Evolutionary conservation across 192 early-diverging fungal genomes (phyloP).

Genomic region (Coemansia sp.): DNA sequence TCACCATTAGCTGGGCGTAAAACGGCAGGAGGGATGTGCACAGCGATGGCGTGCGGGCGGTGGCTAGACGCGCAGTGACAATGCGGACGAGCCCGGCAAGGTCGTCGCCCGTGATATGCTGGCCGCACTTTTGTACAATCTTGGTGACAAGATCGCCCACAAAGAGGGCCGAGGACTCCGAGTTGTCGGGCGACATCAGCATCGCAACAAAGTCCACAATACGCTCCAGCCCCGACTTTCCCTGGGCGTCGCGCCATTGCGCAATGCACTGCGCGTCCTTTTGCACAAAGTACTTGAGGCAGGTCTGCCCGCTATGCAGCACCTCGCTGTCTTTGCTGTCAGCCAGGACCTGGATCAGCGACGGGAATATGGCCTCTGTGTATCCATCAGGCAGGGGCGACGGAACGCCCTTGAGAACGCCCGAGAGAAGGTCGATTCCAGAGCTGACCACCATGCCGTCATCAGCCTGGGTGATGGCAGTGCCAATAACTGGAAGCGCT

Average conservation of each 20-base stretch:
- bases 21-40: constrained; percentile 80
- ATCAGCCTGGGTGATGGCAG: constrained; percentile 51
- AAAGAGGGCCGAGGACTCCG: constrained; percentile 79
- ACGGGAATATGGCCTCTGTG: constrained; percentile 71
- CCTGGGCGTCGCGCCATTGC: constrained; percentile 57
- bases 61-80: constrained; percentile 62
- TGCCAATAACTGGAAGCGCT: constrained; percentile 63
- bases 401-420: constrained; percentile 63
- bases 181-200: constrained; percentile 64
- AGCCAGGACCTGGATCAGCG: constrained; percentile 68
- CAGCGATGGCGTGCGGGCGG: constrained; percentile 71
- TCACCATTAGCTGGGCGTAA: constrained; percentile 77
- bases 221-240: constrained; percentile 66
- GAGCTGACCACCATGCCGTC: constrained; percentile 27
- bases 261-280: constrained; percentile 69
- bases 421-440: constrained; percentile 69
- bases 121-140: constrained; percentile 69
- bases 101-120: constrained; percentile 14
- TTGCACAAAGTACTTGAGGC: constrained; percentile 71
- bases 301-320: constrained; percentile 85
- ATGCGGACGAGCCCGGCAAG: constrained; percentile 76
- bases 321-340: constrained; percentile 66
- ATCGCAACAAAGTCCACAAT: constrained; percentile 76
- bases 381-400: constrained; percentile 69
- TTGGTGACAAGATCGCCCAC: constrained; percentile 85